Evolutionary conservation across 306 rosid genomes (phyloP).

Genomic region (Arachis stenosperma): DNA sequence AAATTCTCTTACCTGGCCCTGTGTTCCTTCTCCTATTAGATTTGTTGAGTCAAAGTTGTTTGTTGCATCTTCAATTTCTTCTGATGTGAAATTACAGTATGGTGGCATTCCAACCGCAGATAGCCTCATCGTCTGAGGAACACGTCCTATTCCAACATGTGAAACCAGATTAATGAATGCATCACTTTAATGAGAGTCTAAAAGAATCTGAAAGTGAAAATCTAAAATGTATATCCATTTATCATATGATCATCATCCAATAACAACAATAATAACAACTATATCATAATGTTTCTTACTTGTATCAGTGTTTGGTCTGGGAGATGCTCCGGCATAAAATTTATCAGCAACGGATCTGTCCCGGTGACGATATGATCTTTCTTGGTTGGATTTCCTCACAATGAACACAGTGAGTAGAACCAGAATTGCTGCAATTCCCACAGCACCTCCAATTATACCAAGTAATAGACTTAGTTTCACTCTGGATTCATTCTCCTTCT

Average conservation of each 20-base stretch:
- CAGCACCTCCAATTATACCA: conserved; percentile 67
- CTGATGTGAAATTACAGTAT: conserved; percentile 70
- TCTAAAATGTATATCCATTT: background rate
- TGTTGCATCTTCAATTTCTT: conserved; percentile 90
- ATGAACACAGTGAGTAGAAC: conserved; percentile 56
- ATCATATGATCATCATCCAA: background rate
- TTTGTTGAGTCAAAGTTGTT: conserved; percentile 72
- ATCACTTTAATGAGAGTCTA: conserved; percentile 26
- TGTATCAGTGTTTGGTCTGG: conserved; percentile 53
- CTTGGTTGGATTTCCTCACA: conserved; percentile 48
- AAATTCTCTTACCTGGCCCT: conserved; percentile 66
- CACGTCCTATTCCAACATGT: conserved; percentile 57
- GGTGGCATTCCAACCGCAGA: conserved; percentile 68
- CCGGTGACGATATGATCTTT: conserved; percentile 37
- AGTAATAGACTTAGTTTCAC: conserved; percentile 56
- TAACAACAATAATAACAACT: background rate
- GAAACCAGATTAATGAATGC: conserved; percentile 33
- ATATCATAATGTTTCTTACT: conserved; percentile 52
- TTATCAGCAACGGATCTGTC: conserved; percentile 59
- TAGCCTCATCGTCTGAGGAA: conserved; percentile 69
- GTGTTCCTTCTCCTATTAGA: conserved; percentile 65
- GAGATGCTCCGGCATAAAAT: conserved; percentile 44
- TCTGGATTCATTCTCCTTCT: conserved; percentile 45
- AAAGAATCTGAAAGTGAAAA: conserved; percentile 2
- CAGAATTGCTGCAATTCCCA: conserved; percentile 52